These are phyloP conservation scores for Coniosporium tulheliwenetii DNA, from an alignment of 2,329 filamentous ascomycete genomes.

Conservation along the genomic window DNA sequence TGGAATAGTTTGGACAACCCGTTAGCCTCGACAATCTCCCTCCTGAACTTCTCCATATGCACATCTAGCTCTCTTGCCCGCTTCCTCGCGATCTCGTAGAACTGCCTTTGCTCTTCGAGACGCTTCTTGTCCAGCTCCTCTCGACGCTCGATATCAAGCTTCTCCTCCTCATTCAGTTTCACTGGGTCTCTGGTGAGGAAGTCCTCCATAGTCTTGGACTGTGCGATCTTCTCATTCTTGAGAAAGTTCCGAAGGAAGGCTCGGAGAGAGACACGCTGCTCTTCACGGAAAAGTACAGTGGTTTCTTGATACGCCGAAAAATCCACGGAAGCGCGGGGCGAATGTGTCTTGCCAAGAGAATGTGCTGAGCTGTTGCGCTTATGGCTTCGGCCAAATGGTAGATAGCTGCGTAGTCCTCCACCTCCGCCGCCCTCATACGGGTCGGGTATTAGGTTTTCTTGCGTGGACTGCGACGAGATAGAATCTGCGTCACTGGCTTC, in stretches of 20 bases:
- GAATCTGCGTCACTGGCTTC: constrained; percentile 67
- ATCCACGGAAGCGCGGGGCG: constrained; percentile 17
- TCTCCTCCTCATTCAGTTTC: constrained; percentile 64
- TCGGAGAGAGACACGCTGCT: constrained; percentile 77
- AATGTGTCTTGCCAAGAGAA: constrained; percentile 5
- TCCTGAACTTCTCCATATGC: constrained; percentile 78
- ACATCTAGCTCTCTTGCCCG: constrained; percentile 86
- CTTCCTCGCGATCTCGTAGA: constrained; percentile 88
- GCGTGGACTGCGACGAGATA: constrained; percentile 63
- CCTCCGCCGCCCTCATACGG: constrained; percentile 6
- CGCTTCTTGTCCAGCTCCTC: constrained; percentile 76
- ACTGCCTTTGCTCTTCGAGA: constrained; percentile 80
- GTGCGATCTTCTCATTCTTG: constrained; percentile 68
- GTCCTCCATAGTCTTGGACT: constrained; percentile 67
- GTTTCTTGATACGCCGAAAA: constrained; percentile 9
- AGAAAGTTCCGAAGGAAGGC: constrained; percentile 80
- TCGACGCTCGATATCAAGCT: constrained; percentile 62
- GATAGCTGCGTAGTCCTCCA: constrained; percentile 27
- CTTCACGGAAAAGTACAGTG: constrained; percentile 62
- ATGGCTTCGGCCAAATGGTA: constrained; percentile 13
- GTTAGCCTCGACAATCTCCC: constrained; percentile 50
- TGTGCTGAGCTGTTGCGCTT: constrained; percentile 6
- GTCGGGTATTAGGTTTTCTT: constrained; percentile 32
- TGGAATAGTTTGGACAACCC: constrained; percentile 84
- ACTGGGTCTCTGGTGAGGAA: constrained; percentile 66